Percentiles rank a stretch among this genome's conserved stretches.
phyloP scores from a whole-genome alignment of 768 basidiomycete species.

The Suillus placidus region DNA sequence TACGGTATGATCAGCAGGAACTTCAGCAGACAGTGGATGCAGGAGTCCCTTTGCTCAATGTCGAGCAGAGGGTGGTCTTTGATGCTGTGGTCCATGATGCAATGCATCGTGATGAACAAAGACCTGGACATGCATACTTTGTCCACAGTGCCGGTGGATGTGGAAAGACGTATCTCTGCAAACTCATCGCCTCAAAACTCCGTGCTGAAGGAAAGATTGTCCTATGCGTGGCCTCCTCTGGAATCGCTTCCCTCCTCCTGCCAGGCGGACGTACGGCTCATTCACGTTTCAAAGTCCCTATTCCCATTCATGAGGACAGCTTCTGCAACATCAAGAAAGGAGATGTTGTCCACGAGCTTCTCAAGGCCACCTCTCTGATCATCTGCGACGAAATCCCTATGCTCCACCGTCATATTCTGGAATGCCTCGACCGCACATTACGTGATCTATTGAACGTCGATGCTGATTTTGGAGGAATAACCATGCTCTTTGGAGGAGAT shows the following conservation, averaged over 20 bases:
- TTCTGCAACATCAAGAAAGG: constrained; percentile 30
- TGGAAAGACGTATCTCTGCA: constrained; percentile 47
- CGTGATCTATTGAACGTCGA: too few species aligned
- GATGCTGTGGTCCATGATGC: constrained; percentile 33
- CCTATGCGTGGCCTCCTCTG: constrained; percentile 50
- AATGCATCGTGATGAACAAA: constrained; percentile 25
- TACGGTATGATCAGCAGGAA: constrained; percentile 8
- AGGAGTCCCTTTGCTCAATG: constrained; percentile 26
- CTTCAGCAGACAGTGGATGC: constrained; percentile 13
- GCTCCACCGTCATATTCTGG: too few species aligned
- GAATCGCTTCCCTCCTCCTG: constrained; percentile 48
- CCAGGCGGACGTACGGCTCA: constrained; percentile 49
- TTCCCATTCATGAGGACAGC: constrained; percentile 33
- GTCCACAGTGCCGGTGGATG: constrained; percentile 39
- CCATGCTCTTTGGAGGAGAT: too few species aligned
- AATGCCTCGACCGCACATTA: too few species aligned
- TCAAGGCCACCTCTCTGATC: too few species aligned
- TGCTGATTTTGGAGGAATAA: too few species aligned
- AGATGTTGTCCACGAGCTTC: too few species aligned
- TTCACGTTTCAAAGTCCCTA: constrained; percentile 51
- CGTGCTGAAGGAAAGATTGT: constrained; percentile 34
- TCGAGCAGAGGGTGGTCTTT: constrained; percentile 32
- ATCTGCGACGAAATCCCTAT: too few species aligned
- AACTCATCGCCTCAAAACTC: constrained; percentile 34
- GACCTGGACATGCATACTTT: constrained; percentile 36